phyloP scores from a whole-genome alignment of 306 rosid species.

The Oemleria cerasiformis region DNA sequence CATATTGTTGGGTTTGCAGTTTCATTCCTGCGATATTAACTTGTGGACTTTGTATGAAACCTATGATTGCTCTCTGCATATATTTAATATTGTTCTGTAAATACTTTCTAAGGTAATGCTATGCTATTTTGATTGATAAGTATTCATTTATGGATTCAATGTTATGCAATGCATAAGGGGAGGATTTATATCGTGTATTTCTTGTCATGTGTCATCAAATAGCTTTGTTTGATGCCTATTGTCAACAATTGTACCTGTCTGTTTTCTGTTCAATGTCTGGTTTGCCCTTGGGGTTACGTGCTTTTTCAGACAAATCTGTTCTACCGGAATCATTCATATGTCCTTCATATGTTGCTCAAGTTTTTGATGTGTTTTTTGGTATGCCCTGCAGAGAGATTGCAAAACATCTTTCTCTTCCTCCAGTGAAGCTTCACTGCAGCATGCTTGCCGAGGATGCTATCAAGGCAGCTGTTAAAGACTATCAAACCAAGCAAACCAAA shows the following conservation, averaged over 20 bases:
- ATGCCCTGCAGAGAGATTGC: conserved; percentile 77
- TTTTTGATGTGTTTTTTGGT: neutral
- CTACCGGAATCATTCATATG: neutral
- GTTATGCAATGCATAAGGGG: neutral
- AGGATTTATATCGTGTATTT: neutral
- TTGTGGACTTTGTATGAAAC: neutral
- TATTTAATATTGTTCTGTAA: neutral
- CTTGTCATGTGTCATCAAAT: neutral
- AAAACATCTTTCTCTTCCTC: conserved; percentile 94
- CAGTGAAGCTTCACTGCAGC: conserved; percentile 98
- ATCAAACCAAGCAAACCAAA: conserved; percentile 55
- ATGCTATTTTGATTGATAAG: neutral
- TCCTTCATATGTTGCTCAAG: neutral
- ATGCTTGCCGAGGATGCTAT: conserved; percentile 99
- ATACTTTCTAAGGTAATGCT: neutral
- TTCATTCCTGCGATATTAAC: neutral
- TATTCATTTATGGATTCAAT: neutral
- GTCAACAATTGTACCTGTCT: neutral
- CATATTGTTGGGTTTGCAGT: neutral
- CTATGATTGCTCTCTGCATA: neutral
- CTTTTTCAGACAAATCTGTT: neutral
- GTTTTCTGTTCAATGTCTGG: neutral
- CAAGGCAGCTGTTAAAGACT: conserved; percentile 96
- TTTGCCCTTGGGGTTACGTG: neutral
- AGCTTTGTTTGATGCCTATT: neutral